A percentile compares a stretch with the other conserved stretches of the same genome.
Evolutionary conservation across 2,329 filamentous ascomycete genomes (phyloP).

Genomic region (Pseudogymnoascus sp.): DNA sequence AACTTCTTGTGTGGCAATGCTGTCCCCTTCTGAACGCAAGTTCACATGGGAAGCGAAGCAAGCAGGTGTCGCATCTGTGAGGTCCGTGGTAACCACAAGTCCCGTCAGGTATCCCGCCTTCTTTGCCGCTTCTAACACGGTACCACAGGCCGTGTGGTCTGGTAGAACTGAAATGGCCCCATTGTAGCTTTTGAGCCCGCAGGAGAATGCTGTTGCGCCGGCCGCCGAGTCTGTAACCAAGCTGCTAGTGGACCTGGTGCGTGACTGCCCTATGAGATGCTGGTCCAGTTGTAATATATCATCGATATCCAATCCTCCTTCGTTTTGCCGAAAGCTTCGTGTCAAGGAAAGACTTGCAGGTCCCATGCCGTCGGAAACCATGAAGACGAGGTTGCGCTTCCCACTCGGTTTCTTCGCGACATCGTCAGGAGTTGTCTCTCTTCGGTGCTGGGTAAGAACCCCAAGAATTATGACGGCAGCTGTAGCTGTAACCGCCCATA

Average conservation of each 20-base stretch:
- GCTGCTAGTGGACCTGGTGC: slow-evolving; percentile 75
- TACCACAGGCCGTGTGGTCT: slow-evolving; percentile 79
- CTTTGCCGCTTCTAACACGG: slow-evolving; percentile 88
- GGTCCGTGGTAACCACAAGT: slow-evolving; percentile 85
- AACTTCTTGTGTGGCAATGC: slow-evolving; percentile 86
- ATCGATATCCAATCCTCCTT: slow-evolving; percentile 61
- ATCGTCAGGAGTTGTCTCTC: slow-evolving; percentile 30
- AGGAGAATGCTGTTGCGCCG: slow-evolving; percentile 95
- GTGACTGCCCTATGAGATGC: slow-evolving; percentile 82
- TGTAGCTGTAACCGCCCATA: slow-evolving; percentile 77
- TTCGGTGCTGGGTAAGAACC: slow-evolving; percentile 66
- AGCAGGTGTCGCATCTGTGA: slow-evolving; percentile 93
- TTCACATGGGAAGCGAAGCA: slow-evolving; percentile 89
- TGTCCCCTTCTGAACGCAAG: slow-evolving; percentile 70
- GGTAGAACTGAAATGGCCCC: slow-evolving; percentile 87
- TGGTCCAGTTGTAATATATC: slow-evolving; percentile 74
- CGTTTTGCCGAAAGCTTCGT: slow-evolving; percentile 73
- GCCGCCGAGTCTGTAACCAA: slow-evolving; percentile 92
- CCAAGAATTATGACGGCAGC: slow-evolving; percentile 70
- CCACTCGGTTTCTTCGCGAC: slow-evolving; percentile 36
- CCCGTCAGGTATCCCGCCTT: slow-evolving; percentile 86
- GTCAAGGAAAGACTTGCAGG: slow-evolving; percentile 84
- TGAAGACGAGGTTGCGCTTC: slow-evolving; percentile 94
- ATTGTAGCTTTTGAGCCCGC: slow-evolving; percentile 90
- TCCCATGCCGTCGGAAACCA: slow-evolving; percentile 99